phyloP scores from a whole-genome alignment of 495 filamentous ascomycete species.

The Aspergillus taichungensis region DNA sequence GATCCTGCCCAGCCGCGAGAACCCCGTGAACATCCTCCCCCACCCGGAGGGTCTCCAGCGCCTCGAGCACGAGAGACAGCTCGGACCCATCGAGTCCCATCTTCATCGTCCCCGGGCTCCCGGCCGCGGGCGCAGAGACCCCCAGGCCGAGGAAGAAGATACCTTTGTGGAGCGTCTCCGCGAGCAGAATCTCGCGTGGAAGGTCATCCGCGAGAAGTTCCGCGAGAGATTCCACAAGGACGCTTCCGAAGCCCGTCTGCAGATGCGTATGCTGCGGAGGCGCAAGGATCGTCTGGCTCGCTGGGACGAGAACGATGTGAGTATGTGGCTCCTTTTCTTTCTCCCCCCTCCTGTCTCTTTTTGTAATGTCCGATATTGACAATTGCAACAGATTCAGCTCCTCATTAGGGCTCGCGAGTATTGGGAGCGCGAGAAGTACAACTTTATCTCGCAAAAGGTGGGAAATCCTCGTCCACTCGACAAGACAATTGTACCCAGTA shows the following conservation, averaged over 20 bases:
- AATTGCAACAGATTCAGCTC: slow-evolving; percentile 31
- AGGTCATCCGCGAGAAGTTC: slow-evolving; percentile 56
- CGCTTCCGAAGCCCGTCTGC: slow-evolving; percentile 58
- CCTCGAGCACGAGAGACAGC: slow-evolving; percentile 26
- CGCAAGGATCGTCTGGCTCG: slow-evolving; percentile 50
- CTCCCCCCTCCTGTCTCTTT: slow-evolving; percentile 5
- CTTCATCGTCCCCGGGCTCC: slow-evolving; percentile 29
- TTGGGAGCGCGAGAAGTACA: slow-evolving; percentile 44
- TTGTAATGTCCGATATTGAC: slow-evolving; percentile 3
- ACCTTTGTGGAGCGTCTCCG: slow-evolving; percentile 59
- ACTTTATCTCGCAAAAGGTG: slow-evolving; percentile 45
- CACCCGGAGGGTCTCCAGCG: slow-evolving; percentile 32
- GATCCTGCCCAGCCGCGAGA: slow-evolving; percentile 18
- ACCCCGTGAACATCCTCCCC: slow-evolving; percentile 30
- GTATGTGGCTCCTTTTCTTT: slow-evolving; percentile 28
- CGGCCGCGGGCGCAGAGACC: slow-evolving; percentile 35
- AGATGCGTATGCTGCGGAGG: slow-evolving; percentile 64
- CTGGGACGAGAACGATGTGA: slow-evolving; percentile 62
- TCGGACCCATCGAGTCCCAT: slow-evolving; percentile 16
- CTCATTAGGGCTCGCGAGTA: slow-evolving; percentile 38
- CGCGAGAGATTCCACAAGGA: slow-evolving; percentile 52
- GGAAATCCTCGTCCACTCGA: neutral
- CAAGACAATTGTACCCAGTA: neutral
- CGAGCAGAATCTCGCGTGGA: slow-evolving; percentile 60
- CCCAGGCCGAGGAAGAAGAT: slow-evolving; percentile 55